Conservation (phyloP, 345 rosid species). For the Citrus australasica region DNA sequence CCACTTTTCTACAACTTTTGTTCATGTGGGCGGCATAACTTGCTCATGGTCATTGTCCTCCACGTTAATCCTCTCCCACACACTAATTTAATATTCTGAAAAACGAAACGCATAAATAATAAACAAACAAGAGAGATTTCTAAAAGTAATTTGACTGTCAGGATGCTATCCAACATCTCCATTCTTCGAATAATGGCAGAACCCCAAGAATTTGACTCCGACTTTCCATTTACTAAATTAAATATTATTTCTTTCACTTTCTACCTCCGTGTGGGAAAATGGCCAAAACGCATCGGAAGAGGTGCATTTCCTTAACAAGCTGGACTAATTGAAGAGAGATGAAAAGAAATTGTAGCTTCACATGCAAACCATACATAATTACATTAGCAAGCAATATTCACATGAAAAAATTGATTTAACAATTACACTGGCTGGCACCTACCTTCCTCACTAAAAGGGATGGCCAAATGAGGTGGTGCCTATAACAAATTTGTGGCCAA, state of each 20-base stretch:
- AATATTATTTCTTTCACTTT: background rate
- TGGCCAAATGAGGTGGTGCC: constrained; percentile 2
- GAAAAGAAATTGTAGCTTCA: background rate
- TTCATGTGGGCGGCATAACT: constrained; percentile 2
- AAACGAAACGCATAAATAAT: background rate
- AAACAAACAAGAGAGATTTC: background rate
- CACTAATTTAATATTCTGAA: background rate
- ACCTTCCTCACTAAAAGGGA: background rate
- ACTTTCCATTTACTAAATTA: background rate
- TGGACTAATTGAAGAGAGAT: background rate
- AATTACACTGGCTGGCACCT: background rate
- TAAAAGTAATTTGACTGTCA: constrained; percentile 11
- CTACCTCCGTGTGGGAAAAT: background rate
- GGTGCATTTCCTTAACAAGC: background rate
- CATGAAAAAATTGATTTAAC: background rate
- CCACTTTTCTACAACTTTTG: background rate
- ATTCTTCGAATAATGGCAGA: background rate
- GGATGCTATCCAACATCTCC: constrained; percentile 17
- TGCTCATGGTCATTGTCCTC: background rate
- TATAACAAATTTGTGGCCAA: background rate
- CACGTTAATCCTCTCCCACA: background rate
- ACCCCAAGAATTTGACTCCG: constrained; percentile 13
- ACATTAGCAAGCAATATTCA: constrained; percentile 14
- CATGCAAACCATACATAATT: background rate
- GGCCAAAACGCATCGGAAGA: background rate